Evolutionary conservation across 768 basidiomycete species (phyloP).

Genomic region (Mycena maculata): DNA sequence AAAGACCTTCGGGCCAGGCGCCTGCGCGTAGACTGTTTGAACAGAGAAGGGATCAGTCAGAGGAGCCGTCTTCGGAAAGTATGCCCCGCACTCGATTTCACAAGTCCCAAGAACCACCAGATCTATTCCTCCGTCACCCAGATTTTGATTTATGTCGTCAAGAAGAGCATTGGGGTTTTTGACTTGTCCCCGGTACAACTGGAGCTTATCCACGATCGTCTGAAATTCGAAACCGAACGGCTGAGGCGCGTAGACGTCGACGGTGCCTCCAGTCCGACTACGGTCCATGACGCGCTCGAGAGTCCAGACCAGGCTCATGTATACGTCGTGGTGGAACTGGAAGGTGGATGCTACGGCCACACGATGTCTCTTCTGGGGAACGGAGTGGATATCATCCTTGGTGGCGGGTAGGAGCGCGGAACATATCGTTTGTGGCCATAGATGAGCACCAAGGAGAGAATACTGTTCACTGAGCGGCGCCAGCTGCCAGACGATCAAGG

Average conservation of each 20-base stretch:
- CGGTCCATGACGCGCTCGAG: slow-evolving; percentile 43
- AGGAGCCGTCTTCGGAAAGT: not conserved
- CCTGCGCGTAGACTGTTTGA: slow-evolving; percentile 38
- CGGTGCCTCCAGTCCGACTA: slow-evolving; percentile 30
- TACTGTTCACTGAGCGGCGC: no score
- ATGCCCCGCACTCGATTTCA: slow-evolving; percentile 52
- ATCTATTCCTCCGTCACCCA: slow-evolving; percentile 45
- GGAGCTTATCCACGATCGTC: slow-evolving; percentile 44
- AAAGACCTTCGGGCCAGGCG: slow-evolving; percentile 41
- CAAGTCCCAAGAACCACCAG: slow-evolving; percentile 58
- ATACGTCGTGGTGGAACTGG: slow-evolving; percentile 51
- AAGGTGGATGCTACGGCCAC: slow-evolving; percentile 51
- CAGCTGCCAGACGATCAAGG: no score
- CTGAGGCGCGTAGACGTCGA: slow-evolving; percentile 47
- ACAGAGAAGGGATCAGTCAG: not conserved
- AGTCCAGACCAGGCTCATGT: slow-evolving; percentile 50
- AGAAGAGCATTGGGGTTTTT: slow-evolving; percentile 42
- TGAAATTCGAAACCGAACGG: slow-evolving; percentile 49
- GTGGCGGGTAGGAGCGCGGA: no score
- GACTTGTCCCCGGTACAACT: slow-evolving; percentile 46
- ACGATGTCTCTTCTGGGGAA: slow-evolving; percentile 38
- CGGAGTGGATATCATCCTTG: not conserved
- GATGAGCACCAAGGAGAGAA: no score
- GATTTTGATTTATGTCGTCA: slow-evolving; percentile 37
- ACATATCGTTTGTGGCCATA: no score